phyloP scores from a whole-genome alignment of 1,284 basidiomycete species.

The Cutaneotrichosporon curvatum region DNA sequence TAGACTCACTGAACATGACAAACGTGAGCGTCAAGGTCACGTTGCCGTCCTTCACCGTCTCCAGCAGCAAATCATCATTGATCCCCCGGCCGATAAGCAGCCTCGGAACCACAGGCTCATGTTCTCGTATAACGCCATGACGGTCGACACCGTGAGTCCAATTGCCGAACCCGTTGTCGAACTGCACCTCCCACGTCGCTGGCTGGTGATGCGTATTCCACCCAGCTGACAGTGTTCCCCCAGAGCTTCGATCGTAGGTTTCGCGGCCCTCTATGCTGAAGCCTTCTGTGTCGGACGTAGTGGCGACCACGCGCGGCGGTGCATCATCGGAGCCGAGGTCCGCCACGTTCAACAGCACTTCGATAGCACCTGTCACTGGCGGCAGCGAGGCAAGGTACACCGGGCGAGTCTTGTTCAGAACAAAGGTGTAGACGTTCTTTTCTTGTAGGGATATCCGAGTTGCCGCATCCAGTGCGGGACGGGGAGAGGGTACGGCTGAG shows the following conservation, averaged over 20 bases:
- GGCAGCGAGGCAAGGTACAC: background rate
- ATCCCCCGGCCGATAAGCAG: conserved; percentile 9
- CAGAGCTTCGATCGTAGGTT: background rate
- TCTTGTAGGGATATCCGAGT: background rate
- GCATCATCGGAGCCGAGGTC: background rate
- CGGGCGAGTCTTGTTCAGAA: conserved; percentile 3
- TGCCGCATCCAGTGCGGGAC: too few relatives aligned
- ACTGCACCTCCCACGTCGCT: conserved; percentile 52
- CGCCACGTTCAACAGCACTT: conserved; percentile 6
- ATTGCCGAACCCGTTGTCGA: conserved; percentile 53
- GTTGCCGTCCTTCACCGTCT: conserved; percentile 1
- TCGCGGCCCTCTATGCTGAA: background rate
- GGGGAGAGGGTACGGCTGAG: background rate
- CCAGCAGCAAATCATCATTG: background rate
- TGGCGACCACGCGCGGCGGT: conserved; percentile 1
- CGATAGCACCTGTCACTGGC: background rate
- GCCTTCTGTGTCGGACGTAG: background rate
- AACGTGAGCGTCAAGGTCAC: background rate
- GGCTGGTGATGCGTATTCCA: conserved; percentile 25
- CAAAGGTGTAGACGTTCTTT: conserved; percentile 1
- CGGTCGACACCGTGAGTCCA: conserved; percentile 48
- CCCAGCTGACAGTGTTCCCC: background rate
- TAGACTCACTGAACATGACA: background rate
- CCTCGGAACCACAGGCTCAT: background rate
- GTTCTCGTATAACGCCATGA: background rate